Evolutionary conservation across 495 filamentous ascomycete genomes (phyloP), one percentile per base, ranked within the genome.

Genomic region (Tuber magnatum): DNA sequence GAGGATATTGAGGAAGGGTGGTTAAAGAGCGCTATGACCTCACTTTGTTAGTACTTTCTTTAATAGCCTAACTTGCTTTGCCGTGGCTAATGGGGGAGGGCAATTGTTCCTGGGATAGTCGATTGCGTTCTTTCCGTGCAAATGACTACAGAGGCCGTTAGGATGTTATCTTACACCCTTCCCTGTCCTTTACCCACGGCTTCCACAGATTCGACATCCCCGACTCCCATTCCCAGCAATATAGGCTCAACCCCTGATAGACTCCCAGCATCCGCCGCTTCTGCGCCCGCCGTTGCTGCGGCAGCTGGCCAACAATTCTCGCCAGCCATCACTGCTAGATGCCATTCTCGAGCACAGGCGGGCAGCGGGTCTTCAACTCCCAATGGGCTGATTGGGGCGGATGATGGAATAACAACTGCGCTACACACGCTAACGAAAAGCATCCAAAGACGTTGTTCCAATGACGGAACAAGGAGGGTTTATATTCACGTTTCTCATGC

Each of bases 121-220:
- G 80, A 81, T 43, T 78, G 82, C 22, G 43, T 79, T 20, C 71
- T 79, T 75, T 82, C 73, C 73, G 74, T 79, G 32, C 72, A 76
- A 71, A 76, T 81, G 75, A 74, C 73, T 24, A 79, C 80, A 46
- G 81, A 83, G 42, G 79, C 82, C 46, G 76, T 83, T 71, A 76
- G 82, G 56, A 81, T 83, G 75, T 71, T 83, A 56, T 83, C 82
- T 28, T 83, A 83, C 74, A 82, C 82, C 39, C 73, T 83, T n/a
- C 82, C 82, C n/a, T 83, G 82, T 71, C 82, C 82, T 16, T 69
- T 82, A 43, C 81, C 81, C 7, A 80, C 76, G 69, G 74, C 77
- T n/a, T 41, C 76, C 12, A 75, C 79, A 68, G 78, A 80, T 71
- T 81, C 75, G 69, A 74, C 41, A 22, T 68, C 77, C 39, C 74